Evolutionary conservation across 2,329 filamentous ascomycete species (phyloP), one percentile per base, ranked within the genome.

Genomic region (Fusarium sublunatum): DNA sequence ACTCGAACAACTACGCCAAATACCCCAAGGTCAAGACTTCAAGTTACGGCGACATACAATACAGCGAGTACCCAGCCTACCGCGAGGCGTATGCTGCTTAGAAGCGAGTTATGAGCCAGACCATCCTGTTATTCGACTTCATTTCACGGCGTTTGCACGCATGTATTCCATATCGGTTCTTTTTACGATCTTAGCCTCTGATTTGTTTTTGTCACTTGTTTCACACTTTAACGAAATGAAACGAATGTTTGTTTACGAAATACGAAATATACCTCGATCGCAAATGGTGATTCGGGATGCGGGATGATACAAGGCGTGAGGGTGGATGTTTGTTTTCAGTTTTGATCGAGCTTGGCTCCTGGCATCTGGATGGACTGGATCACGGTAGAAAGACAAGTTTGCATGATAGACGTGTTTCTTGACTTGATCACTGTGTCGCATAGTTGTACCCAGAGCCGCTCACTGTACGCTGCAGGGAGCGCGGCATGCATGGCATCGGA

Each of bases 21-120:
- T 74, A 65, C 32, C 44, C 53, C 55, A 78, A 76, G 61, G 72
- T 76, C 35, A 78, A 75, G 71, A 74, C 69, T 8, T 72, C 75
- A 5, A 75, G 72, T 28, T 51, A 61, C 11, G 70, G 70, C 2
- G 74, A 78, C 34, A 68, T 77, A n/a, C 63, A 68, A 28, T 79
- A 74, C 62, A 73, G 68, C 65, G 64, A 47, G 45, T 68, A 74
- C 53, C 59, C 67, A 25, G 60, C 68, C 24, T 69, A 70, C 32
- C 70, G 64, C 19, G 72, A 74, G 25, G 58, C 66, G 7, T 71
- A 60, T 41, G 58, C 54, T 34, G 61, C 54, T 32, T 66, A 46
- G 19, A 19, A 19, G 48, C 15, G 46, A 50, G 19, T 39, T 19
- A 19, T 8, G 24, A 43, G 40, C 12, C 26, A 24, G 26, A 15